Evolutionary conservation across 2,329 filamentous ascomycete species (phyloP).

Genomic region (Fusarium sp.): DNA sequence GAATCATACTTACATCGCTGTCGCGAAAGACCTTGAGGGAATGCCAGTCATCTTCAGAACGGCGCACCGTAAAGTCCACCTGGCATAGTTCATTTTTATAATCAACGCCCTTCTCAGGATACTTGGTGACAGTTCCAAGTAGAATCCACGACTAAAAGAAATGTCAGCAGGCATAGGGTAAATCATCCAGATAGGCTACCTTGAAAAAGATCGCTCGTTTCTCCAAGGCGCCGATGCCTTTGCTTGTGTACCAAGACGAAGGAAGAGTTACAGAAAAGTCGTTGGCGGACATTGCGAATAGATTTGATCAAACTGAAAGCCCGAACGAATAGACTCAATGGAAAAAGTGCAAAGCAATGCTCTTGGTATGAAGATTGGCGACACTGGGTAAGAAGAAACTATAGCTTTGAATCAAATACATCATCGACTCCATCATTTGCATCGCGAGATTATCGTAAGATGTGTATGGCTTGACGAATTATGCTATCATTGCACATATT

Average conservation of each 20-base stretch:
- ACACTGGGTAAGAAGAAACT: neutral
- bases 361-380: neutral
- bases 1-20: neutral
- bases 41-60: slow-evolving; percentile 1
- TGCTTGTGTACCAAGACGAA: slow-evolving; percentile 3
- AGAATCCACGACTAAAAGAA: slow-evolving; percentile 9
- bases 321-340: no score
- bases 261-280: neutral
- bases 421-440: neutral
- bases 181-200: neutral
- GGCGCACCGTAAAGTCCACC: neutral
- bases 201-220: slow-evolving; percentile 5
- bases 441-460: neutral
- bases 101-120: neutral
- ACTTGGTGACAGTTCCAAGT: slow-evolving; percentile 4
- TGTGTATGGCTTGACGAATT: neutral
- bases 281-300: neutral
- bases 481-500: neutral
- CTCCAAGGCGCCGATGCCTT: neutral
- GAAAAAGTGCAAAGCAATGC: no score
- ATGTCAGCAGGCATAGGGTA: neutral
- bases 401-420: neutral
- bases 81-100: slow-evolving; percentile 4
- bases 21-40: slow-evolving; percentile 1
- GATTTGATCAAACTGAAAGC: no score